Evolutionary conservation across 257 asterid species (phyloP).

Genomic region (Thymus quinquecostatus): DNA sequence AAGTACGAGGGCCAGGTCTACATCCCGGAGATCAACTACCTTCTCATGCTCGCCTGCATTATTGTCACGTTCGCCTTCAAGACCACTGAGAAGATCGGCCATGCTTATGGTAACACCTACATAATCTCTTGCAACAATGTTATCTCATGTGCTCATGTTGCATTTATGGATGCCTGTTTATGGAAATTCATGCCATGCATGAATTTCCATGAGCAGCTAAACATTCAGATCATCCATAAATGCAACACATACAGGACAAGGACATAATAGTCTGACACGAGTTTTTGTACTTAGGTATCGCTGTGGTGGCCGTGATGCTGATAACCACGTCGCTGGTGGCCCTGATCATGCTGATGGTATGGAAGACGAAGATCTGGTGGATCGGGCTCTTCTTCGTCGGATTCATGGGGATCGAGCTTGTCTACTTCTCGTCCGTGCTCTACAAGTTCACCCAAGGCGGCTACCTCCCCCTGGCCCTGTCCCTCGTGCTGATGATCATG

Average conservation of each 20-base stretch:
- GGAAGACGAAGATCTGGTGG: conserved; percentile 67
- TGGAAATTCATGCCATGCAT: too few relatives aligned
- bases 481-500: conserved; percentile 46
- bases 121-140: too few relatives aligned
- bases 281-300: conserved; percentile 51
- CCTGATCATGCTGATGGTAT: conserved; percentile 61
- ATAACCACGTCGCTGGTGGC: conserved; percentile 60
- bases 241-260: too few relatives aligned
- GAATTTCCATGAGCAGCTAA: too few relatives aligned
- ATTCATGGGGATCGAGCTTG: conserved; percentile 41
- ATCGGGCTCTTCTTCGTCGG: conserved; percentile 45
- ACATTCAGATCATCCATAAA: too few relatives aligned
- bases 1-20: conserved; percentile 77
- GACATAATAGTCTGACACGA: too few relatives aligned
- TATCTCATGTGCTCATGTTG: too few relatives aligned
- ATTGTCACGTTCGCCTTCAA: conserved; percentile 52
- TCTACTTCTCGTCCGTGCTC: conserved; percentile 55
- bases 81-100: conserved; percentile 59
- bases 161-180: too few relatives aligned
- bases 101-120: conserved; percentile 57
- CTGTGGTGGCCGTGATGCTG: conserved; percentile 69
- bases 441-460: conserved; percentile 75
- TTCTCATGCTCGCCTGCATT: conserved; percentile 74
- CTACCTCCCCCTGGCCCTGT: conserved; percentile 59
- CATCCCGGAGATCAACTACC: conserved; percentile 70